These are phyloP conservation scores for Malassezia dermatis DNA, from an alignment of 1,284 basidiomycete genomes.

Conservation along the genomic window DNA sequence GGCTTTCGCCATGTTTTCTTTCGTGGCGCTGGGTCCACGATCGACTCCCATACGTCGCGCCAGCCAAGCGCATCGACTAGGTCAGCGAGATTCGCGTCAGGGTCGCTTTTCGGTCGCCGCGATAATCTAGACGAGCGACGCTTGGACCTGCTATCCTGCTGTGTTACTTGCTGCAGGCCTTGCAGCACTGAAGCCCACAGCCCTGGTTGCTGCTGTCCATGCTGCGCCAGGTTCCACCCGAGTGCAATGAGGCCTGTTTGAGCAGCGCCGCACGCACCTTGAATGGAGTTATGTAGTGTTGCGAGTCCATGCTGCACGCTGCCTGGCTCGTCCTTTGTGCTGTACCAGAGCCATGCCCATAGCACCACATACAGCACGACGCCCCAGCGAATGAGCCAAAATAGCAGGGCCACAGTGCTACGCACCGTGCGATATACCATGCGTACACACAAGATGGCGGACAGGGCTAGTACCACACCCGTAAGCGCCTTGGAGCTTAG, in stretches of 20 bases:
- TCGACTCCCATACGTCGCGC: not conserved
- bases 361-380: conserved; percentile 5
- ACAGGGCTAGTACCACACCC: not conserved
- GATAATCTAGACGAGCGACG: not conserved
- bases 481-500: conserved; percentile 8
- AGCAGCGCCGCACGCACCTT: conserved; percentile 1
- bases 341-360: conserved; percentile 6
- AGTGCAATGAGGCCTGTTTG: not conserved
- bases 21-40: not conserved
- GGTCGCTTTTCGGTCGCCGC: not conserved
- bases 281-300: not conserved
- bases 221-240: not conserved
- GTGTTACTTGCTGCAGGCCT: not conserved
- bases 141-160: not conserved
- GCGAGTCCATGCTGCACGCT: not conserved
- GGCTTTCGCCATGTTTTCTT: not conserved
- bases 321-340: not conserved
- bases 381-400: conserved; percentile 12
- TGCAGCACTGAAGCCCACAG: not conserved
- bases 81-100: not conserved
- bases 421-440: conserved; percentile 10
- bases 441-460: conserved; percentile 1
- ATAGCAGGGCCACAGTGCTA: conserved; percentile 3
- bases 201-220: not conserved
- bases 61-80: not conserved